Conservation (phyloP, 257 asterid genomes). For the Henckelia pumila region DNA sequence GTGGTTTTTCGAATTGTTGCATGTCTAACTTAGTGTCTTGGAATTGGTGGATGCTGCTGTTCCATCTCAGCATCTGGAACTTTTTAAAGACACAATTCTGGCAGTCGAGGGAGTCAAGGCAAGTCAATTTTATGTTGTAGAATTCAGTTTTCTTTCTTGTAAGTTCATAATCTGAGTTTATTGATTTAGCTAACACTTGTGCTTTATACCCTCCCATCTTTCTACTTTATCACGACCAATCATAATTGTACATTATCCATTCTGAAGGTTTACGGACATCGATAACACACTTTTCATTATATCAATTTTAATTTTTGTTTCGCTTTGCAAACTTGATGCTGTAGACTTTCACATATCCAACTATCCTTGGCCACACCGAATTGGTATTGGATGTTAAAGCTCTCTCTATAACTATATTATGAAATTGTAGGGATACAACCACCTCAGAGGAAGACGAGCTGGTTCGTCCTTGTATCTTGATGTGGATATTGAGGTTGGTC, state of each 20-base stretch:
- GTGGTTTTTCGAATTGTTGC: slow-evolving; percentile 23
- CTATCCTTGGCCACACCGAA: background rate
- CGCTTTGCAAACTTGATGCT: background rate
- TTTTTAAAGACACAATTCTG: slow-evolving; percentile 66
- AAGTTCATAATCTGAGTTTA: background rate
- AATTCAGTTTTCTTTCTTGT: slow-evolving; percentile 13
- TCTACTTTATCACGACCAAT: background rate
- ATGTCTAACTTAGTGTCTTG: slow-evolving; percentile 53
- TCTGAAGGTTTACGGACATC: background rate
- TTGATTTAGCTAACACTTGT: background rate
- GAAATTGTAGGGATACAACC: slow-evolving; percentile 68
- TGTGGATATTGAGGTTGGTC: slow-evolving; percentile 75
- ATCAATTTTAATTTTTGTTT: too few relatives aligned
- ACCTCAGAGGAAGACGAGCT: slow-evolving; percentile 90
- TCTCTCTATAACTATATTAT: background rate
- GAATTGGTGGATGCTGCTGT: slow-evolving; percentile 99
- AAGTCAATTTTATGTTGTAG: slow-evolving; percentile 30
- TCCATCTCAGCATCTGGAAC: slow-evolving; percentile 64
- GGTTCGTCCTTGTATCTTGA: slow-evolving; percentile 91
- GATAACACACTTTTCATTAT: background rate
- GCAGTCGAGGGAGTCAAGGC: slow-evolving; percentile 93
- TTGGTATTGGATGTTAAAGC: background rate
- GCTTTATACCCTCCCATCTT: background rate
- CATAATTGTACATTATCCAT: background rate
- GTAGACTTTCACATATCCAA: background rate